A percentile compares a stretch with the other conserved stretches of the same genome.
These are phyloP conservation scores for Xanthoconium stramineum DNA, from an alignment of 768 basidiomycete species.

Conservation along the genomic window DNA sequence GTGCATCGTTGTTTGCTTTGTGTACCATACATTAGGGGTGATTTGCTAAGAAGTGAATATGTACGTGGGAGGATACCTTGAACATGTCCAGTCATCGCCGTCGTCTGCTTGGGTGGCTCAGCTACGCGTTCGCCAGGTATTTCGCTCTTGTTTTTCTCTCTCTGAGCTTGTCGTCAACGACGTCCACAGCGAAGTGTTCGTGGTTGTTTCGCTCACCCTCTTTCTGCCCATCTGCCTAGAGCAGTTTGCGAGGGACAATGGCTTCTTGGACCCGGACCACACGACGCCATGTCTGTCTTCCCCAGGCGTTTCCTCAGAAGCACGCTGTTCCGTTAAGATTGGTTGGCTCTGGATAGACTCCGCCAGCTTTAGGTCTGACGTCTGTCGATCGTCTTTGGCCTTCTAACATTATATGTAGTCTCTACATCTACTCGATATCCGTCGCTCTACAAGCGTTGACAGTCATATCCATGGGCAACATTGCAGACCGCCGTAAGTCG, in stretches of 20 bases:
- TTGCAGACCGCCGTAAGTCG: conserved; percentile 83
- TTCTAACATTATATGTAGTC: conserved; percentile 38
- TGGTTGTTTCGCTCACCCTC: conserved; percentile 74
- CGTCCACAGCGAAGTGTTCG: conserved; percentile 68
- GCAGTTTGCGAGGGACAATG: conserved; percentile 89
- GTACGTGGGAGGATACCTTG: not conserved
- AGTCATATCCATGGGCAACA: conserved; percentile 90
- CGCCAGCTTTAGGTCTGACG: conserved; percentile 79
- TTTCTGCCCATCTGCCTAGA: conserved; percentile 83
- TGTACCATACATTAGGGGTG: not conserved
- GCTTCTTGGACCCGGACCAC: conserved; percentile 69
- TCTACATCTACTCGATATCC: conserved; percentile 85
- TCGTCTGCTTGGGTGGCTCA: conserved; percentile 70
- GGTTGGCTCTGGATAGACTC: conserved; percentile 87
- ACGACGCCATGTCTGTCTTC: conserved; percentile 49
- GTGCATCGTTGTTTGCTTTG: not conserved
- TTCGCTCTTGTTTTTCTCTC: not conserved
- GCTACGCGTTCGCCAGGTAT: conserved; percentile 83
- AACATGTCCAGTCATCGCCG: conserved; percentile 1
- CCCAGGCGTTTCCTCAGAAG: not conserved
- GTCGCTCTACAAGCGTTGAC: conserved; percentile 90
- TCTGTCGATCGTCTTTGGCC: not conserved
- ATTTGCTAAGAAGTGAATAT: not conserved
- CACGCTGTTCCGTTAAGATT: conserved; percentile 76
- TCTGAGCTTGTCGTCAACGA: not conserved